Base-by-base conservation (phyloP, 192 early-diverging fungal species). In the Podila clonocystis region DNA sequence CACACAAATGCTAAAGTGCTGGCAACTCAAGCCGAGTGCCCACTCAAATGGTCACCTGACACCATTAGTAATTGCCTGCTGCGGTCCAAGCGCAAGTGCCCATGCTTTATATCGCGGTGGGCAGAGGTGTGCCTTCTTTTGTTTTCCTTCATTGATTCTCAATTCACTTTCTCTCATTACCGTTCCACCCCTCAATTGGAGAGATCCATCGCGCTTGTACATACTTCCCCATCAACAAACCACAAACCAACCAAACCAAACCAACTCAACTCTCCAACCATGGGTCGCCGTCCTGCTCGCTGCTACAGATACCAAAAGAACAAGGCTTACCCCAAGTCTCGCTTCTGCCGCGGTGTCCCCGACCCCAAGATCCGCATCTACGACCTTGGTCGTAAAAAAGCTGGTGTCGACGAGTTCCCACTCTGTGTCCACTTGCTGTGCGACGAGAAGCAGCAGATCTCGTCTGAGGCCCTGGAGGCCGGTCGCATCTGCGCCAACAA, bases 251-350 rank as follows among this genome's bases (percentile, higher is more conserved):
- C 12, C 20, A 4, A 55, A 55, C 20, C 20, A 19, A 55, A n/a
- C 52, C 24, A 24, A n/a, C 50, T 22, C 52, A 55, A 38, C 12
- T 67, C 61, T 55, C n/a, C 52, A 55, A 86, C 87, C 74, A 96
- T 98, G 97, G 97, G 95, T 95, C 96, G 97, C 79, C 96, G 97
- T 95, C 97, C 97, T 84, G 95, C 97, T 90, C 93, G 95, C 71
- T 98, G 97, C 89, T 99, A 97, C 89, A 91, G 97, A 83, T 99
- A 99, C 91, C 96, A 95, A 89, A 99, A 98, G 91, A 98, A 98
- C 95, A 99, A 98, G 93, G 97, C 96, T 76, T 98, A 98, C 89
- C 98, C 98, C 75, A 99, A 97, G 91, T 97, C 94, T 70, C 93
- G 95, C 68, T 98, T 94, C 94, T 95, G 91, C 89, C 97, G 96